Base-by-base conservation (phyloP, 164 flowering plant species). In the Vitis cinerea region DNA sequence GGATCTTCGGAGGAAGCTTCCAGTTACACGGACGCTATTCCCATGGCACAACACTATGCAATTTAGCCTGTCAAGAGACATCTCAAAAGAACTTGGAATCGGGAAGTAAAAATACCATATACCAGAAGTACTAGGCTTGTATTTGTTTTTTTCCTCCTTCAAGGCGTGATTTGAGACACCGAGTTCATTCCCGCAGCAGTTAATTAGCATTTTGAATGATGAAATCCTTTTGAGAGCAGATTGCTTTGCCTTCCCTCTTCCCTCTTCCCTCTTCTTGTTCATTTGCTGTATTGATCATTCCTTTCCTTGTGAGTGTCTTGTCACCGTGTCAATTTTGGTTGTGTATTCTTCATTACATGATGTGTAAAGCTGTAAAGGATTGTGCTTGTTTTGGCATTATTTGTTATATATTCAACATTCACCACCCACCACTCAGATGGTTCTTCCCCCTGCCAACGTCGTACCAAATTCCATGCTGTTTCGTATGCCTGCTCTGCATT, bases 1-100 rank as follows among this genome's bases (percentile, higher is more conserved):
- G 99, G 99, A 95, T 66, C 91, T 95, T 13, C 88, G 97, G 59
- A 91, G 99, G 72, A 95, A 91, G 84, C 96, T 95, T 71, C 99
- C 98, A 8, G 94, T 95, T 60, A 95, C 99, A 27, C 94, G 98
- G 14, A 95, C 99, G 52, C 74, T 90, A 65, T 95, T 95, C 66
- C 98, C 98, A 57, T 95, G 99, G 99, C 94, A 92, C 54, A 91
- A 91, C 74, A 85, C 97, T 3, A 50, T 84, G 73, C 99, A 92
- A 63, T 83, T 92, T 71, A 94, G 88, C 80, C 79, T 95, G 44
- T 92, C 88, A 52, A 83, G 82, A 78, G 99, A 92, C 74, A 80
- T 95, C 56, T 31, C 88, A 9, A 87, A 88, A 78, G 93, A 91
- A 77, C 84, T 95, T 63, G 96, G 96, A 64, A 83, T 83, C 60